phyloP scores from a whole-genome alignment of 192 early-diverging fungal genomes.

The Backusella luteola region DNA sequence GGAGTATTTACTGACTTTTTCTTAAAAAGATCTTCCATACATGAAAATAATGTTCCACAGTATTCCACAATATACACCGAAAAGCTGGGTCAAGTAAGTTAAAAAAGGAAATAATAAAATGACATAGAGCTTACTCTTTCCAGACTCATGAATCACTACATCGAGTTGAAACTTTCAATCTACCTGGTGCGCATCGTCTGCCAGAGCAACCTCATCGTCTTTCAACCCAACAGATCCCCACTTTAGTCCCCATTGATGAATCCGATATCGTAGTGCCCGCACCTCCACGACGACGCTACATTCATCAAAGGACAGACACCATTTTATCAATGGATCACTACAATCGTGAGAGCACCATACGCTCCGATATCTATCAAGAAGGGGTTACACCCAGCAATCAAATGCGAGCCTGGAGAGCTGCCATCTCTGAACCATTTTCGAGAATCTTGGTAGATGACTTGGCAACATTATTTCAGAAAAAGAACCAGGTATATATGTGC shows the following conservation, averaged over 20 bases:
- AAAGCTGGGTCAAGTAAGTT: neutral
- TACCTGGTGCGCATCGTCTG: neutral
- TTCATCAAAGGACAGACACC: neutral
- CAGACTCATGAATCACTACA: neutral
- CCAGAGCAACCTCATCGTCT: no score
- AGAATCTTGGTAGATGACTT: neutral
- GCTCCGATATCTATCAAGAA: neutral
- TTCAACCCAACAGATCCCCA: neutral
- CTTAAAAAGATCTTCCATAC: neutral
- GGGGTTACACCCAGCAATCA: neutral
- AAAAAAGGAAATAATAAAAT: neutral
- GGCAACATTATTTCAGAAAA: neutral
- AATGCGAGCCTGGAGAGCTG: neutral
- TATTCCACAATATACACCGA: neutral
- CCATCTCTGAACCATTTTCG: neutral
- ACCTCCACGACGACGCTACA: neutral
- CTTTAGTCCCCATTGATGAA: neutral
- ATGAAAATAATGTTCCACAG: neutral
- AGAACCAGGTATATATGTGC: neutral
- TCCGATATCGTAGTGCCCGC: neutral
- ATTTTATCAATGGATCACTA: neutral
- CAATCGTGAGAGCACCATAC: neutral
- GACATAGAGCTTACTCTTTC: neutral
- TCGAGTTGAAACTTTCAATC: neutral
- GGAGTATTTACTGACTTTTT: neutral